phyloP scores from a whole-genome alignment of 148 eudicot genomes.

The Selenicereus undatus region DNA sequence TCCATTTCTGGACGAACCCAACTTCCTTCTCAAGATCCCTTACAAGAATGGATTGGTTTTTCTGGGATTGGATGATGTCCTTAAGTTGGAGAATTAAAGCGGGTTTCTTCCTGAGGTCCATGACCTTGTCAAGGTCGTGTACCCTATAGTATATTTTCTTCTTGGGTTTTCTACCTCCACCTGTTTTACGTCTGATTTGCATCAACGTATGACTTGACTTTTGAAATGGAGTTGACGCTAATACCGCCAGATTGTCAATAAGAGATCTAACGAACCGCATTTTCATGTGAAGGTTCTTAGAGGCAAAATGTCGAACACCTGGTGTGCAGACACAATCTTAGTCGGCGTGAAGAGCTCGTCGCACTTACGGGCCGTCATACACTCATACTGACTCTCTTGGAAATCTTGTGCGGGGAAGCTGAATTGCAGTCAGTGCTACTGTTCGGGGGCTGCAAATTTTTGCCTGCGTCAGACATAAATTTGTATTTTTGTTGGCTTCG shows the following conservation, averaged over 20 bases:
- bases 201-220: conserved; percentile 37
- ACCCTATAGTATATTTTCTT: conserved; percentile 71
- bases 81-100: conserved; percentile 56
- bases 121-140: conserved; percentile 71
- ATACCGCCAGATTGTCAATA: neutral
- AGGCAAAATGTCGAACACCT: conserved; percentile 29
- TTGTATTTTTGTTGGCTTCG: no score
- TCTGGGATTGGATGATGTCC: conserved; percentile 66
- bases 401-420: no score
- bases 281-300: conserved; percentile 4
- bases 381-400: no score
- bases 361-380: no score
- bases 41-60: conserved; percentile 50
- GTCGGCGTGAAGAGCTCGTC: no score
- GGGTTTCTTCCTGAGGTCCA: conserved; percentile 87
- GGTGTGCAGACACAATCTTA: conserved; percentile 5
- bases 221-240: conserved; percentile 23
- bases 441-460: no score
- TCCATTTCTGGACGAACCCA: conserved; percentile 92
- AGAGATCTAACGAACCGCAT: conserved; percentile 23
- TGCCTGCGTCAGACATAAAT: no score
- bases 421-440: no score
- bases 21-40: conserved; percentile 96
- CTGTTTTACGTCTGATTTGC: conserved; percentile 52
- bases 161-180: conserved; percentile 79